Evolutionary conservation across 2,329 filamentous ascomycete genomes (phyloP).

Genomic region (Keithomyces neogunnii): DNA sequence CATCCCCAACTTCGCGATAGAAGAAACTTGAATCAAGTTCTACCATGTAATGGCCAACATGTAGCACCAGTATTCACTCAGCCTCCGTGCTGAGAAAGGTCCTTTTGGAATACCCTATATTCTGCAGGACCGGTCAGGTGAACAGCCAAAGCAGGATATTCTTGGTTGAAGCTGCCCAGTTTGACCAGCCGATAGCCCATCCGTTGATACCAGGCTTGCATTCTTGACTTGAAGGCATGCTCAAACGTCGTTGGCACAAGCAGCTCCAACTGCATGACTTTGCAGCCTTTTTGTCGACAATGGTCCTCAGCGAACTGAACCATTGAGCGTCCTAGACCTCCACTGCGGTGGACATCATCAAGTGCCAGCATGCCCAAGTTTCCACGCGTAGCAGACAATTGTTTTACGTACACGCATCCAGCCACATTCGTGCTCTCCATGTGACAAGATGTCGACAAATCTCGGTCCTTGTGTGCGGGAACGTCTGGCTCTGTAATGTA

Average conservation of each 20-base stretch:
- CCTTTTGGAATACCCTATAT: conserved; percentile 21
- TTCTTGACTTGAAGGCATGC: conserved; percentile 17
- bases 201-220: conserved; percentile 19
- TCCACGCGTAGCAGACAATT: conserved; percentile 11
- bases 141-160: conserved; percentile 18
- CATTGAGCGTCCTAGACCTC: conserved; percentile 16
- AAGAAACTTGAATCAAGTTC: too few relatives aligned
- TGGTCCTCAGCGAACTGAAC: conserved; percentile 19
- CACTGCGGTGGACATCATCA: conserved; percentile 13
- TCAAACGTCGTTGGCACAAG: conserved; percentile 17
- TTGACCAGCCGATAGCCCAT: conserved; percentile 19
- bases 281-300: conserved; percentile 17
- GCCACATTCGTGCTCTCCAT: conserved; percentile 6
- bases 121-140: conserved; percentile 18
- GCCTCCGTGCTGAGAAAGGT: background rate
- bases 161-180: conserved; percentile 16
- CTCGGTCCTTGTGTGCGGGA: background rate
- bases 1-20: too few relatives aligned
- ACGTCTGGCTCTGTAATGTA: conserved; percentile 4
- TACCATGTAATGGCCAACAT: too few relatives aligned
- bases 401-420: conserved; percentile 20
- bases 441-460: background rate
- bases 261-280: conserved; percentile 20
- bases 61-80: too few relatives aligned
- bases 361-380: conserved; percentile 21